A percentile compares a stretch with the other conserved stretches of the same genome.
Conservation (phyloP, 2,329 filamentous ascomycete species). For the Epichloe baconii region DNA sequence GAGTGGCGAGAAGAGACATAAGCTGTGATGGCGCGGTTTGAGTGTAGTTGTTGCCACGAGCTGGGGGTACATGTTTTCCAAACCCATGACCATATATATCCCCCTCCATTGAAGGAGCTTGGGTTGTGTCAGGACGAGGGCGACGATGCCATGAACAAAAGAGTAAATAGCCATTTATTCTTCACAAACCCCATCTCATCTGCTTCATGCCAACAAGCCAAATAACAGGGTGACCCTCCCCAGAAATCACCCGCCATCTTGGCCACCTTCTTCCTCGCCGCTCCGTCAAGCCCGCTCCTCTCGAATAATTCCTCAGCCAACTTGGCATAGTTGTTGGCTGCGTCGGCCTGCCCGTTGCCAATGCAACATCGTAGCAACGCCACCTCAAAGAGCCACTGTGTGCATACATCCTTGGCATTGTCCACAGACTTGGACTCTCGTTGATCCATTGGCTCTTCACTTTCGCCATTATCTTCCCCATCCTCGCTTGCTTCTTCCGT, state of each 20-base stretch:
- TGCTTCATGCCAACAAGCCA: slow-evolving; percentile 48
- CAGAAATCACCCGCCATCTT: slow-evolving; percentile 65
- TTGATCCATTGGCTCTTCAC: not conserved
- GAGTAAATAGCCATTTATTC: not conserved
- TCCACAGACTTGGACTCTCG: slow-evolving; percentile 5
- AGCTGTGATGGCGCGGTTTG: slow-evolving; percentile 44
- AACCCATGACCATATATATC: too few species aligned
- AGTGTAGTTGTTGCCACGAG: too few species aligned
- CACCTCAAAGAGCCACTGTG: slow-evolving; percentile 51
- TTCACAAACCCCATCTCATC: not conserved
- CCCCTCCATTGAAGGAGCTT: too few species aligned
- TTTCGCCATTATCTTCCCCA: not conserved
- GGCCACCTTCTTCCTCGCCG: slow-evolving; percentile 37
- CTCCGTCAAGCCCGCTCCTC: slow-evolving; percentile 35
- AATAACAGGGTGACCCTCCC: slow-evolving; percentile 73
- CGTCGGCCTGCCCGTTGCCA: slow-evolving; percentile 13
- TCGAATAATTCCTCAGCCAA: slow-evolving; percentile 33
- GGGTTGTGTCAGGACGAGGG: too few species aligned
- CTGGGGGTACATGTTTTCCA: too few species aligned
- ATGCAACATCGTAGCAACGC: slow-evolving; percentile 36
- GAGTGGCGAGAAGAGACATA: slow-evolving; percentile 84
- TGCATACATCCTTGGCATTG: slow-evolving; percentile 32
- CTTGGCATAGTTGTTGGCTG: slow-evolving; percentile 23
- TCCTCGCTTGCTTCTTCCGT: not conserved
- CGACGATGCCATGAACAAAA: too few species aligned